Evolutionary conservation across 805 yeast genomes (phyloP).

Genomic region (Lachancea kluyveri): DNA sequence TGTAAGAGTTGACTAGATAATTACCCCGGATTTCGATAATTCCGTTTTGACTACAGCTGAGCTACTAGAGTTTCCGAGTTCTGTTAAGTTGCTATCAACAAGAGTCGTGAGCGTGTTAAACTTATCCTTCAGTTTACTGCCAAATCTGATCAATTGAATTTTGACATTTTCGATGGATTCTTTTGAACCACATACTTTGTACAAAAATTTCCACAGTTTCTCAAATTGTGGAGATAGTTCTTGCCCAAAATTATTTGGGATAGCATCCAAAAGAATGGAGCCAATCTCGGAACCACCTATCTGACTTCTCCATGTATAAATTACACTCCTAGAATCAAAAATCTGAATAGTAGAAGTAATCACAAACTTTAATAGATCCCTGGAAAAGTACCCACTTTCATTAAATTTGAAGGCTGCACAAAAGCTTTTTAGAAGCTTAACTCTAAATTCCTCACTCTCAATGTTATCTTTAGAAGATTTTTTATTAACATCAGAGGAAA

Average conservation of each 20-base stretch:
- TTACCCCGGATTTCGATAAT: constrained; percentile 20
- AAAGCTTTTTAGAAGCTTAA: constrained; percentile 33
- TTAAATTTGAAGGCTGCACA: constrained; percentile 30
- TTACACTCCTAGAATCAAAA: constrained; percentile 23
- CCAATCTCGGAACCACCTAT: constrained; percentile 40
- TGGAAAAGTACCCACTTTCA: constrained; percentile 13
- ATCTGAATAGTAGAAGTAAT: constrained; percentile 23
- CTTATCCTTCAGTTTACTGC: constrained; percentile 18
- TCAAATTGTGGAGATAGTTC: constrained; percentile 8
- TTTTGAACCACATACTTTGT: constrained; percentile 29
- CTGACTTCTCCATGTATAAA: constrained; percentile 59
- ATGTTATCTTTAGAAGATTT: constrained; percentile 39
- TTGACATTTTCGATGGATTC: constrained; percentile 55
- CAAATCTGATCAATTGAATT: constrained; percentile 41
- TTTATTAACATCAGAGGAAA: constrained; percentile 28
- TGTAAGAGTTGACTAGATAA: background rate
- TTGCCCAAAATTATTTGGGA: constrained; percentile 4
- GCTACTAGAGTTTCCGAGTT: constrained; percentile 31
- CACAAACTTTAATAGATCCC: constrained; percentile 25
- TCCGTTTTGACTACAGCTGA: constrained; percentile 43
- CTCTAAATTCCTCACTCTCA: constrained; percentile 43
- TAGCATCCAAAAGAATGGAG: constrained; percentile 13
- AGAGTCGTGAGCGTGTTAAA: constrained; percentile 9
- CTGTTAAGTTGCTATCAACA: constrained; percentile 22
- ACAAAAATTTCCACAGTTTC: constrained; percentile 22